Percentiles rank a stretch among this genome's conserved stretches.
Conservation (phyloP, 345 rosid genomes). For the Melaleuca alternifolia region DNA sequence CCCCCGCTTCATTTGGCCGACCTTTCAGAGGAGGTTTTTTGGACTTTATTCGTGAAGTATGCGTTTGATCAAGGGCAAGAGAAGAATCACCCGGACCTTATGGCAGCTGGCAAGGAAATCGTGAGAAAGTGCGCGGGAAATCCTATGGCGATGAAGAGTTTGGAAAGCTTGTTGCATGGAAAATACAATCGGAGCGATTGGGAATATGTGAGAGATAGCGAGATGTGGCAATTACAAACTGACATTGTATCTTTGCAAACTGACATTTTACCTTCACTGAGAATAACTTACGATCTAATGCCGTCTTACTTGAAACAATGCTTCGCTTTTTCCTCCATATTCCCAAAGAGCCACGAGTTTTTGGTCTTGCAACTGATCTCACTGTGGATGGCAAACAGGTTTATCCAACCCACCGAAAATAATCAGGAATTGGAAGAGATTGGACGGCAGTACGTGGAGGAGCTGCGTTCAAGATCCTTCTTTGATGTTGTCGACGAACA, state of each 20-base stretch:
- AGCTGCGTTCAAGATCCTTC: slow-evolving; percentile 16
- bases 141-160: slow-evolving; percentile 15
- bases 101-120: slow-evolving; percentile 12
- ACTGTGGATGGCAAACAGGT: slow-evolving; percentile 3
- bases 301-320: slow-evolving; percentile 24
- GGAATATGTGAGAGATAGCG: slow-evolving; percentile 4
- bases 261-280: slow-evolving; percentile 4
- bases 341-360: slow-evolving; percentile 11
- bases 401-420: neutral
- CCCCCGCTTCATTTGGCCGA: neutral
- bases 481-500: slow-evolving; percentile 7
- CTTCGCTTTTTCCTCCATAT: slow-evolving; percentile 21
- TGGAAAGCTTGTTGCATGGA: slow-evolving; percentile 4
- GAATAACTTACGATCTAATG: slow-evolving; percentile 17
- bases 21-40: slow-evolving; percentile 3
- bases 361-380: neutral
- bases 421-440: neutral
- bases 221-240: slow-evolving; percentile 11
- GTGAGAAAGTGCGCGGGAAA: slow-evolving; percentile 19
- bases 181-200: neutral
- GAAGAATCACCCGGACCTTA: neutral
- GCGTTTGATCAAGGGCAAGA: slow-evolving; percentile 10
- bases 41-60: slow-evolving; percentile 6
- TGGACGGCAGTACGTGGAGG: slow-evolving; percentile 1
- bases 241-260: slow-evolving; percentile 2